Evolutionary conservation across 495 filamentous ascomycete genomes (phyloP).

Genomic region (Podospora australis): DNA sequence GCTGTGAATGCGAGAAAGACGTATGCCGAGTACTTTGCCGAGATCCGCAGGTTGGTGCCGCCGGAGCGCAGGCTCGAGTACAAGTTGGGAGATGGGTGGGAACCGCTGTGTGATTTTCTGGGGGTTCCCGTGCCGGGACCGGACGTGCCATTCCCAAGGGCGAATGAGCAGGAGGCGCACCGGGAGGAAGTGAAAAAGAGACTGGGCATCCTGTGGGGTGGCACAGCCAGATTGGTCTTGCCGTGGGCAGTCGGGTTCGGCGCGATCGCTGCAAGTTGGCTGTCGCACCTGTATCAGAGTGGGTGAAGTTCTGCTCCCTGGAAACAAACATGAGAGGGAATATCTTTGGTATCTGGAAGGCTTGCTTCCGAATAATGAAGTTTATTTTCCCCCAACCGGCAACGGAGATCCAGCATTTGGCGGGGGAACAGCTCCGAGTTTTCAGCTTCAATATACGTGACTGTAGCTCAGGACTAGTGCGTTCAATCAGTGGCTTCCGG

Average conservation of each 20-base stretch:
- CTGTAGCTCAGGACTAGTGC: not conserved
- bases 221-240: too few species aligned
- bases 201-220: too few species aligned
- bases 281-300: too few species aligned
- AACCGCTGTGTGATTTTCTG: slow-evolving; percentile 39
- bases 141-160: slow-evolving; percentile 34
- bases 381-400: too few species aligned
- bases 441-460: not conserved
- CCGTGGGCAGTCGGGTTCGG: too few species aligned
- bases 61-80: slow-evolving; percentile 36
- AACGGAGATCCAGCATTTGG: too few species aligned
- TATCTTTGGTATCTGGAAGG: too few species aligned
- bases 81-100: slow-evolving; percentile 40
- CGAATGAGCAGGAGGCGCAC: slow-evolving; percentile 25
- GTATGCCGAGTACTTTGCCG: slow-evolving; percentile 21
- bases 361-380: too few species aligned
- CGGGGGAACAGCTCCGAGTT: slow-evolving; percentile 4
- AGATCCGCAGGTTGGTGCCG: slow-evolving; percentile 25
- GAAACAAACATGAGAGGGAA: too few species aligned
- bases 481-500: slow-evolving; percentile 7
- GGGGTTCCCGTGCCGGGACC: slow-evolving; percentile 32
- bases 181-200: not conserved
- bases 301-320: too few species aligned
- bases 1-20: slow-evolving; percentile 9
- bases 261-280: too few species aligned